A percentile compares a stretch with the other conserved stretches of the same genome.
These are phyloP conservation scores for Abelmoschus esculentus DNA, from an alignment of 345 rosid genomes.

Conservation along the genomic window DNA sequence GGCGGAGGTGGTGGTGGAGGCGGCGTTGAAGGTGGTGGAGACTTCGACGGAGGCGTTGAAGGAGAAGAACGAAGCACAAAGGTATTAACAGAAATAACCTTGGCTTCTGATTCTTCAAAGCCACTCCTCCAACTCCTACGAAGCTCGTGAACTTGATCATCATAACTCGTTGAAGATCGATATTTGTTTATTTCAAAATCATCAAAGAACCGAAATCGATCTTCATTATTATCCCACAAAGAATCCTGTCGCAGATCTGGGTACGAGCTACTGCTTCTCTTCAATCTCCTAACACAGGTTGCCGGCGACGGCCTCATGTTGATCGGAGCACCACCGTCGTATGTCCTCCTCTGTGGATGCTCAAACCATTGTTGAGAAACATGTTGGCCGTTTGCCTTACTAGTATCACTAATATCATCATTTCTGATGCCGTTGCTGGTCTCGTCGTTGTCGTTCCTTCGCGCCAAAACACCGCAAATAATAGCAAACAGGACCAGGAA, in stretches of 20 bases:
- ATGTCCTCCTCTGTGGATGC: constrained; percentile 28
- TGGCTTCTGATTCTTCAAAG: constrained; percentile 35
- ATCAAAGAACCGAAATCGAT: constrained; percentile 53
- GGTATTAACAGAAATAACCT: constrained; percentile 54
- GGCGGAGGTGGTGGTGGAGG: constrained; percentile 14
- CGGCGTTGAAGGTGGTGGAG: constrained; percentile 31
- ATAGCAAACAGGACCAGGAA: constrained; percentile 61
- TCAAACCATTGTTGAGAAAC: constrained; percentile 39
- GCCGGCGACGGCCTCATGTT: constrained; percentile 12
- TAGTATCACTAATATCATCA: constrained; percentile 9
- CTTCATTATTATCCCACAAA: constrained; percentile 37
- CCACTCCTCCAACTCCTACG: constrained; percentile 21
- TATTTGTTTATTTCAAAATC: constrained; percentile 52
- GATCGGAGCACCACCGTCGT: constrained; percentile 15
- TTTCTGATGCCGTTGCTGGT: background rate
- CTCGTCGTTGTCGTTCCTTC: constrained; percentile 40
- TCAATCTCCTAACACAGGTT: constrained; percentile 32
- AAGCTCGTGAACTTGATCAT: constrained; percentile 12
- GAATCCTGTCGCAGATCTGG: constrained; percentile 63
- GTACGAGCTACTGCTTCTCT: constrained; percentile 66
- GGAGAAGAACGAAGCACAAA: constrained; percentile 32
- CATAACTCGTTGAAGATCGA: constrained; percentile 14
- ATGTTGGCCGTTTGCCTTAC: constrained; percentile 5
- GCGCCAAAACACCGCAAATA: constrained; percentile 62
- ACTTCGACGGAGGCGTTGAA: background rate